phyloP scores from a whole-genome alignment of 169 alveolate genomes.

The Besnoitia besnoiti region DNA sequence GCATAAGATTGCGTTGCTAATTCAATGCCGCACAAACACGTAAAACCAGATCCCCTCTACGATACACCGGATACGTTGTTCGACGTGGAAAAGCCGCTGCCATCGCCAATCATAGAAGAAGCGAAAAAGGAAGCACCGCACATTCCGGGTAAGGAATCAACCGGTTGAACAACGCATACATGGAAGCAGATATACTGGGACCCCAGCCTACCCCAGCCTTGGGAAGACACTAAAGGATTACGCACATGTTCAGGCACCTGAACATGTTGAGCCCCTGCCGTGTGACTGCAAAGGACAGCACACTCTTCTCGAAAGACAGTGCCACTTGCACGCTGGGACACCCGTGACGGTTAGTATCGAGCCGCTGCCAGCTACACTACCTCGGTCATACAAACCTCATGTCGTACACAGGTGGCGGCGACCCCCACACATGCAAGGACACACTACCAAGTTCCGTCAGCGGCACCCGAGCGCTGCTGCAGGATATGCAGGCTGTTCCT shows the following conservation, averaged over 20 bases:
- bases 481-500: conserved; percentile 25
- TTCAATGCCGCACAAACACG: not conserved
- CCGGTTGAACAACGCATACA: not conserved
- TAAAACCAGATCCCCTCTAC: conserved; percentile 46
- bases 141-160: not conserved
- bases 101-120: conserved; percentile 40
- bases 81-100: conserved; percentile 34
- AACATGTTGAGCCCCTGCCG: conserved; percentile 56
- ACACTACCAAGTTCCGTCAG: conserved; percentile 54
- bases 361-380: not conserved
- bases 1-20: not conserved
- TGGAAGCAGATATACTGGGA: not conserved
- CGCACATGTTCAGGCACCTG: conserved; percentile 47
- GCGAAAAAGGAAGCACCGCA: conserved; percentile 52
- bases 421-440: conserved; percentile 33
- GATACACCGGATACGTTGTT: conserved; percentile 58
- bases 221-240: conserved; percentile 55
- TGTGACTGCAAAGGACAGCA: conserved; percentile 50
- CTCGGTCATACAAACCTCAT: not conserved
- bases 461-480: conserved; percentile 44
- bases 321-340: not conserved
- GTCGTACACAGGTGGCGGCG: conserved; percentile 24
- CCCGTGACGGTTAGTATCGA: not conserved
- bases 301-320: not conserved
- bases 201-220: conserved; percentile 2